Percentiles rank a stretch among this genome's conserved stretches.
Conservation (phyloP, 129 eudicot species). For the Ambrosia artemisiifolia region DNA sequence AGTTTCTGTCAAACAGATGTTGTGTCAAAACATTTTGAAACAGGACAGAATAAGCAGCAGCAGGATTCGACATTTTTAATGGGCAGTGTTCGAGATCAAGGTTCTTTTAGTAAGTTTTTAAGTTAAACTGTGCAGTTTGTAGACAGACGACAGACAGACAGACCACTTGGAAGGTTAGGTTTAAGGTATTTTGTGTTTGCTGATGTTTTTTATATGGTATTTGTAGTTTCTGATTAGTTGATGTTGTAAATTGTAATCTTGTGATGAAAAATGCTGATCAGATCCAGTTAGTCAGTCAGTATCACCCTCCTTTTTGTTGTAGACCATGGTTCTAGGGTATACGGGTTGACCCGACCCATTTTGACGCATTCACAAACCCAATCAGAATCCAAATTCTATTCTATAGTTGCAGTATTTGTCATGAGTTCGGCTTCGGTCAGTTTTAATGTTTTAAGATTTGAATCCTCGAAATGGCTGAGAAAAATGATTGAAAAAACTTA, state of each 20-base stretch:
- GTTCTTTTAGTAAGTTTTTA: conserved; percentile 21
- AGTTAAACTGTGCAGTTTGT: conserved; percentile 33
- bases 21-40: background rate
- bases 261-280: conserved; percentile 10
- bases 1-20: conserved; percentile 17
- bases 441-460: no score
- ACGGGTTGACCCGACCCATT: background rate
- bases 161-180: conserved; percentile 23
- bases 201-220: background rate
- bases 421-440: no score
- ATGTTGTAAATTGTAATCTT: conserved; percentile 26
- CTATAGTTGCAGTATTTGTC: no score
- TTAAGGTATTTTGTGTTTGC: background rate
- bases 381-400: background rate
- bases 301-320: background rate
- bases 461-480: no score
- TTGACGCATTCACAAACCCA: background rate
- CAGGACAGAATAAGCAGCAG: conserved; percentile 24
- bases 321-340: background rate
- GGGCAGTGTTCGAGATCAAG: conserved; percentile 35
- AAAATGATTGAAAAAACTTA: no score
- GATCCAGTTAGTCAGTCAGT: background rate
- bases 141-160: background rate
- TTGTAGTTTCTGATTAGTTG: background rate
- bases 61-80: conserved; percentile 4